Conservation (phyloP, 225 moss, liverwort and hornwort species). For the Marchantia polymorpha region DNA sequence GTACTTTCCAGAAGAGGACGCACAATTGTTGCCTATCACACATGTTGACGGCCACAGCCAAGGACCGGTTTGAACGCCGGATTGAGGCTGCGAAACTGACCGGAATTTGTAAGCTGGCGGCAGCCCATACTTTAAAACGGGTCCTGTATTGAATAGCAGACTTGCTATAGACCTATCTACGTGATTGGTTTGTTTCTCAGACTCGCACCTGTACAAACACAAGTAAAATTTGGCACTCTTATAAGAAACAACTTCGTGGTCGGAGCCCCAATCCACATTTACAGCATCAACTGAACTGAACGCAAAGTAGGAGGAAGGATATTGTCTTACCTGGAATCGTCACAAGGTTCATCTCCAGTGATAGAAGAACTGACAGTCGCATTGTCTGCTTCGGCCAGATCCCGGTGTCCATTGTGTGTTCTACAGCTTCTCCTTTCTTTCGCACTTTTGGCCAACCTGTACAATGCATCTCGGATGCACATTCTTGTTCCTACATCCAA, state of each 20-base stretch:
- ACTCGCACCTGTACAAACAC: neutral
- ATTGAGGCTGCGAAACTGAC: neutral
- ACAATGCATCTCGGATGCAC: conserved; percentile 22
- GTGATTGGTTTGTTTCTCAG: conserved; percentile 15
- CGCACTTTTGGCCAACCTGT: conserved; percentile 23
- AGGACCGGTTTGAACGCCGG: conserved; percentile 1
- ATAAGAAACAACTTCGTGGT: too few species aligned
- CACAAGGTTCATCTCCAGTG: neutral
- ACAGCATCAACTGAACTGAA: too few species aligned
- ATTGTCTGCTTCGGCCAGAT: neutral
- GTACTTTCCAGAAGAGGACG: neutral
- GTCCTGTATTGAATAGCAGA: conserved; percentile 8
- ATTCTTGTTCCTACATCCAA: conserved; percentile 17
- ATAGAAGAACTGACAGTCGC: neutral
- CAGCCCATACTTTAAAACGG: neutral
- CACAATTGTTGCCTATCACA: neutral
- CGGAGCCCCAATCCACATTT: too few species aligned
- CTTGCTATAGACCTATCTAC: conserved; percentile 9
- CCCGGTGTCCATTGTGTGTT: neutral
- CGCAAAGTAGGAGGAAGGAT: too few species aligned
- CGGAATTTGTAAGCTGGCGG: neutral
- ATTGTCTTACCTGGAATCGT: conserved; percentile 9
- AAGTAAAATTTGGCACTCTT: neutral
- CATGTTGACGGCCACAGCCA: neutral
- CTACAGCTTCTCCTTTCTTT: conserved; percentile 16